phyloP scores from a whole-genome alignment of 768 basidiomycete genomes.

The Pisolithus marmoratus region DNA sequence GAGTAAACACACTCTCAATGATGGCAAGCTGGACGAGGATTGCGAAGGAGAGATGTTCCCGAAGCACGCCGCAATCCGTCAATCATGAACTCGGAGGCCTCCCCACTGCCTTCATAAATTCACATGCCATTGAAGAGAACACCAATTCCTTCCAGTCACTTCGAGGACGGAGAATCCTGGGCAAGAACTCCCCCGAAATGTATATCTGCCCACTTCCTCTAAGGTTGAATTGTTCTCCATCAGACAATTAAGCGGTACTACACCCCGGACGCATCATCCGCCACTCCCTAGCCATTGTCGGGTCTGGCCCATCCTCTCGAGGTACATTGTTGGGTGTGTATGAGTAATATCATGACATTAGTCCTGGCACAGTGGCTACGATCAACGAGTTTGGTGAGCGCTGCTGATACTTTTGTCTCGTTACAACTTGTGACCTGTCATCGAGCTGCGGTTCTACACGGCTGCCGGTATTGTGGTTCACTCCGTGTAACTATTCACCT shows the following conservation, averaged over 20 bases:
- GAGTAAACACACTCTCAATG: too few species aligned
- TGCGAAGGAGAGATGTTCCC: too few species aligned
- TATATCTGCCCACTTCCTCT: conserved; percentile 38
- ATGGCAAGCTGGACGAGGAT: too few species aligned
- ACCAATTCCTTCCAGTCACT: neutral
- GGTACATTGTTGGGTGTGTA: conserved; percentile 48
- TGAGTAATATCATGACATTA: conserved; percentile 62
- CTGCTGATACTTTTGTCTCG: too few species aligned
- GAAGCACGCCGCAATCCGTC: too few species aligned
- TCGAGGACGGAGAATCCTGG: conserved; percentile 46
- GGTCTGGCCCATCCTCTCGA: conserved; percentile 34
- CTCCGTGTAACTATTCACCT: neutral
- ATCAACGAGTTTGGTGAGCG: neutral
- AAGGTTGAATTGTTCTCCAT: conserved; percentile 42
- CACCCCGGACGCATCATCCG: conserved; percentile 48
- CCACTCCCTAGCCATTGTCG: conserved; percentile 47
- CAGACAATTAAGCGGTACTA: conserved; percentile 43
- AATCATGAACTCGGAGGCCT: too few species aligned
- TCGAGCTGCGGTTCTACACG: too few species aligned
- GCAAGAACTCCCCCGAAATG: conserved; percentile 40
- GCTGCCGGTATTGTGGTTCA: too few species aligned
- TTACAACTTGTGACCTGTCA: too few species aligned
- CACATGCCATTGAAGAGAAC: neutral
- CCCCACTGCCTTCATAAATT: too few species aligned
- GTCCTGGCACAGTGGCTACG: conserved; percentile 27